These are phyloP conservation scores for Barnettozyma hawaiiensis DNA, from an alignment of 1,139 yeast species.

Conservation along the genomic window DNA sequence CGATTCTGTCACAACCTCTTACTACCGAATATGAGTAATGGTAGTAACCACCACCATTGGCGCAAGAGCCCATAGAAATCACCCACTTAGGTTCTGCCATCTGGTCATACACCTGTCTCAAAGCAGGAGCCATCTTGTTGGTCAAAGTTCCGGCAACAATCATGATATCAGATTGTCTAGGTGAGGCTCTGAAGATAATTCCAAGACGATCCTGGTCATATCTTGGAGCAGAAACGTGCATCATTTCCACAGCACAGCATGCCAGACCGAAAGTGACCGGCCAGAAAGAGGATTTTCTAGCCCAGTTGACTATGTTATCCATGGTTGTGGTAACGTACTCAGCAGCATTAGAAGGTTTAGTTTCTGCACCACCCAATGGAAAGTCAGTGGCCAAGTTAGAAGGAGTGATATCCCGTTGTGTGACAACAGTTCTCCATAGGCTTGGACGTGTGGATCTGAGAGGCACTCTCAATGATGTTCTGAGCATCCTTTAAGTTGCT, in stretches of 20 bases:
- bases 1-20: conserved; percentile 83
- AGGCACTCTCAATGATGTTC: conserved; percentile 4
- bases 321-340: conserved; percentile 84
- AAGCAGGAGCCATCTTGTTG: conserved; percentile 90
- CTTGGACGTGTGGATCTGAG: neutral
- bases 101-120: conserved; percentile 90
- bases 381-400: conserved; percentile 40
- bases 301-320: conserved; percentile 87
- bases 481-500: conserved; percentile 7
- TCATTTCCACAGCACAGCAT: conserved; percentile 93
- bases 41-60: conserved; percentile 92
- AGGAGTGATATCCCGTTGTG: conserved; percentile 21
- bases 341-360: conserved; percentile 48
- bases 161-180: conserved; percentile 91
- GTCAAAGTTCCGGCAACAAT: conserved; percentile 92
- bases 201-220: conserved; percentile 93
- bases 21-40: conserved; percentile 88
- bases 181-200: conserved; percentile 90
- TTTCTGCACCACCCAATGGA: conserved; percentile 46
- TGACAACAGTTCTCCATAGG: conserved; percentile 14
- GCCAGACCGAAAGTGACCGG: conserved; percentile 91
- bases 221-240: conserved; percentile 90
- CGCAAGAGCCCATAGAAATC: conserved; percentile 92
- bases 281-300: conserved; percentile 89
- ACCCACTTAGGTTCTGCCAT: conserved; percentile 92